Evolutionary conservation across 2,329 filamentous ascomycete species (phyloP), one percentile per base, ranked within the genome.

Genomic region (Cladophialophora chaetospira): DNA sequence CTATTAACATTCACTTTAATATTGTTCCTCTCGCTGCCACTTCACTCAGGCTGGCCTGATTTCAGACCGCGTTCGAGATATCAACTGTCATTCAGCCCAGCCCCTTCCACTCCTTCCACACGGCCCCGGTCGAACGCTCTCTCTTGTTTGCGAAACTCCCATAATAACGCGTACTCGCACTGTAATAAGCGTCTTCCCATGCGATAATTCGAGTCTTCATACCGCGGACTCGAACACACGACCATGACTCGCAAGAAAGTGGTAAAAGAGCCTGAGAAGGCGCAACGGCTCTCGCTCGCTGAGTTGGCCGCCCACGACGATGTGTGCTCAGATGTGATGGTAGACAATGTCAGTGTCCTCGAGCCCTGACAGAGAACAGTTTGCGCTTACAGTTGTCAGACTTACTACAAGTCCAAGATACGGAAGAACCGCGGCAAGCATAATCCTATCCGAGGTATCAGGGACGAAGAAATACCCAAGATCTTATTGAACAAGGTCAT

Each of bases 301-400:
- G 92, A 96, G 79, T 78, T 99, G 68, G 88, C 91, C 28, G 88
- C 88, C 47, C 97, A 97, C 77, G 94, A 99, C 76, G 94, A 99
- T 74, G 87, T 97, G 63, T 80, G 96, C 61, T 99, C 94, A 5
- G 94, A 99, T 81, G 89, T 90, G 65, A 85, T 99, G 51, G 87
- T 99, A 60, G 94, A 99, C 75, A 91, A 93, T 77, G 93, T 97
- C 82, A 75, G 88, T 82, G 38, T 58, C 53, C 55, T 45, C 42
- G 38, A 33, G 38, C 56, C 46, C 25, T 62, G 47, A 59, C 57
- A 50, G 13, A 57, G 40, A 11, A 9, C 10, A 3, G 17, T n/a
- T 25, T 45, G 21, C 42, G 26, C 57, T 64, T 26, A 64, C 58
- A 38, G 40, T 40, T 15, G 48, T 42, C 64, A 97, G 93, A 88